A percentile compares a stretch with the other conserved stretches of the same genome.
Evolutionary conservation across 345 rosid genomes (phyloP).

Genomic region (Noccaea bulbosa): DNA sequence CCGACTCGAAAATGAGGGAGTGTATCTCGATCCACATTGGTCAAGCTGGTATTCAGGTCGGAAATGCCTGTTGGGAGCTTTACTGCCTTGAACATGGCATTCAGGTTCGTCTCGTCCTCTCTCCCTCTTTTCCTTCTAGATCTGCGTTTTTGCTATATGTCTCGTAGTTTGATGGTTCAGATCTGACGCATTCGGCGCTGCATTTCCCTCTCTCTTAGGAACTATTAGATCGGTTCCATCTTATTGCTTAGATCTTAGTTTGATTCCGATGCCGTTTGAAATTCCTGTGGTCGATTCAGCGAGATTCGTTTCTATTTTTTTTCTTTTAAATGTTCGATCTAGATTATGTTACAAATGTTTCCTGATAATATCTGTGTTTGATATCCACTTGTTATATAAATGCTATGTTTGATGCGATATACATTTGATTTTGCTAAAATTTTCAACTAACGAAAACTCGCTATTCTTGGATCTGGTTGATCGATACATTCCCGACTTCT

Average conservation of each 20-base stretch:
- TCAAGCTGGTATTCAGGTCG: constrained; percentile 83
- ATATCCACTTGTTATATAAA: neutral
- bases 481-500: too few relatives aligned
- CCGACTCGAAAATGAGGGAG: constrained; percentile 62
- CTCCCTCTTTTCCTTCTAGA: neutral
- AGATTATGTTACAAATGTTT: neutral
- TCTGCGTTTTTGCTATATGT: neutral
- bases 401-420: neutral
- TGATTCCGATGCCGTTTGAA: neutral
- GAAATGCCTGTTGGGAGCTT: constrained; percentile 85
- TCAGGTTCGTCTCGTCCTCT: constrained; percentile 49
- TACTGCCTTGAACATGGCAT: constrained; percentile 68
- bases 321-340: neutral
- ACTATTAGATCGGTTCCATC: neutral
- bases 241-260: constrained; percentile 1
- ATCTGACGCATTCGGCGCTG: neutral
- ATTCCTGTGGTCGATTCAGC: neutral
- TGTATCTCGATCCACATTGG: constrained; percentile 82
- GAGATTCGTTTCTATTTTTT: neutral
- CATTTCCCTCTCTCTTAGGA: neutral
- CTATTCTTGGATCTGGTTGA: too few relatives aligned
- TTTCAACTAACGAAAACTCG: too few relatives aligned
- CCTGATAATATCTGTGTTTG: constrained; percentile 4
- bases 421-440: too few relatives aligned
- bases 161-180: neutral